Percentiles rank a stretch among this genome's conserved stretches.
Conservation (phyloP, 1,139 yeast genomes). For the Suhomyces anneliseae region DNA sequence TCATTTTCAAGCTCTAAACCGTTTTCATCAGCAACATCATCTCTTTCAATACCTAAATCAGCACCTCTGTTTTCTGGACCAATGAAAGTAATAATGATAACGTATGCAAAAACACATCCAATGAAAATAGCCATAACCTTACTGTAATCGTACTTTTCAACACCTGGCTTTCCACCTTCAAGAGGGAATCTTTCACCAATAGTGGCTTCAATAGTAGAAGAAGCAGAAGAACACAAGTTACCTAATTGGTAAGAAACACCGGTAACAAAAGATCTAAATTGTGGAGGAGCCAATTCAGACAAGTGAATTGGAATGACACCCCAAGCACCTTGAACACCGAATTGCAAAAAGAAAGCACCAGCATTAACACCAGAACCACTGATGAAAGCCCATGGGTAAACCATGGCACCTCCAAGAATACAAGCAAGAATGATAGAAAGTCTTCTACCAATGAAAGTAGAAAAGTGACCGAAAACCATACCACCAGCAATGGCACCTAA, state of each 20-base stretch:
- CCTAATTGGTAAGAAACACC: slow-evolving; percentile 84
- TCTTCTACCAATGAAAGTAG: slow-evolving; percentile 62
- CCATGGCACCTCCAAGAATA: slow-evolving; percentile 62
- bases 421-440: slow-evolving; percentile 52
- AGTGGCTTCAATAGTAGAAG: slow-evolving; percentile 78
- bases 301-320: slow-evolving; percentile 81
- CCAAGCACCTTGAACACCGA: slow-evolving; percentile 87
- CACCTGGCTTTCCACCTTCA: slow-evolving; percentile 2
- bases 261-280: slow-evolving; percentile 68
- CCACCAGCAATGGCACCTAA: slow-evolving; percentile 72
- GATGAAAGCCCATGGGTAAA: slow-evolving; percentile 74
- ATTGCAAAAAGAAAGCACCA: slow-evolving; percentile 75
- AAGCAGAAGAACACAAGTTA: slow-evolving; percentile 79
- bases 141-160: slow-evolving; percentile 28
- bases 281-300: slow-evolving; percentile 75
- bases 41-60: slow-evolving; percentile 19
- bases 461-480: slow-evolving; percentile 57
- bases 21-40: slow-evolving; percentile 15
- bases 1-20: slow-evolving; percentile 8
- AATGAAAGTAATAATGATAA: slow-evolving; percentile 55
- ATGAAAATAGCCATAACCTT: slow-evolving; percentile 79
- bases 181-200: slow-evolving; percentile 61
- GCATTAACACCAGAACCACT: slow-evolving; percentile 61
- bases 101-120: slow-evolving; percentile 72
- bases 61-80: slow-evolving; percentile 73